Base-by-base conservation (phyloP, 192 early-diverging fungal species). In the Podochytrium sp. region DNA sequence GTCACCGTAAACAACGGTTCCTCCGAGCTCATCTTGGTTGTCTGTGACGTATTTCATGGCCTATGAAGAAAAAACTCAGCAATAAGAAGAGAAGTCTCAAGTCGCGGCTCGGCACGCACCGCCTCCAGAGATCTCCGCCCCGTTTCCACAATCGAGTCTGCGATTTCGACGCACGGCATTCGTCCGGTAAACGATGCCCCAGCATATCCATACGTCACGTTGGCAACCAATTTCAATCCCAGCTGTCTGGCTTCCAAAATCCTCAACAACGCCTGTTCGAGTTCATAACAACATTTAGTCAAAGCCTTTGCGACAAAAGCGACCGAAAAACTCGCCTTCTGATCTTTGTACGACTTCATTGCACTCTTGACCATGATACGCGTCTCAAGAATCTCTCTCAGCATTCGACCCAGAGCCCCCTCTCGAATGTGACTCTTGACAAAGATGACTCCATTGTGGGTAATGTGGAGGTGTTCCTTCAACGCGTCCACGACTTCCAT, bases 191-290 rank as follows among this genome's bases (percentile, higher is more conserved):
- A 95, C 29, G 87, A 88, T 0, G 94, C 94, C 0, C 90, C 89
- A 0, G 91, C 86, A 74, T 94, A 98, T 3, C 94, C 95, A 69
- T 95, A 97, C 0, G 94, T 96, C 16, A 96, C 95, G 69, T 98
- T 98, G 32, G 95, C 93, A 37, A 97, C 83, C 16, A 95, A 86
- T 75, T 98, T 98, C 32, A 98, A 80, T 0, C 89, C 88, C 2
- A 98, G 80, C 75, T 98, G 96, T 33, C 92, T 85, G 2, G 92
- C 87, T 53, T 96, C 90, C 55, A 98, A 76, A 14, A 92, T 86
- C 47, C 90, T 84, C 32, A 85, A 51, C 23, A 94, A 82, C 0
- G 74, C 79, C 83, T 89, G 68, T 29, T 7, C 16, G 40, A 29
- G 27, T 20, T 12, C 10, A 32, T 39, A 65, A 6, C 29, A 33